Base-by-base conservation (phyloP, 1,284 basidiomycete species). In the Boletellus dicymbophilus region DNA sequence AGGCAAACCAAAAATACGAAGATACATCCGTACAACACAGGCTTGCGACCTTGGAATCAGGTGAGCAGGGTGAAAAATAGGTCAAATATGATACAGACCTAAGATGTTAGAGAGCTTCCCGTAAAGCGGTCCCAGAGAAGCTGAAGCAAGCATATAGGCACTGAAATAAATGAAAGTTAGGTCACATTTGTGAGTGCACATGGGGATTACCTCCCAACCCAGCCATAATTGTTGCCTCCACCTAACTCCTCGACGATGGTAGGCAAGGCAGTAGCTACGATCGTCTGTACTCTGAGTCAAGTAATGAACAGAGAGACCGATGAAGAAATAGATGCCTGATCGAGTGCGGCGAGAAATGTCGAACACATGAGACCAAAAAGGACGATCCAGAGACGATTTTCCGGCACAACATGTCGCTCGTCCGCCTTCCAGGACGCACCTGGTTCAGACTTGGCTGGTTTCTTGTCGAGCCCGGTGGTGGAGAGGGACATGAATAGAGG, bases 331-430 rank as follows among this genome's bases (percentile, higher is more conserved):
- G 59, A 46, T 50, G 79, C 81, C 68, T 84, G 81, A 59, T 84
- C 81, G 42, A 82, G 70, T 11, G 81, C 79, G 16, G 79, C 80
- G 30, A 88, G 66, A 58, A 87, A 85, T 9, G 77, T 69, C 23
- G 69, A 69, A 31, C 74, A 68, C 74, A 82, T 81, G 31, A 85
- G 64, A n/a, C 79, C 81, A 34, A 70, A 59, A 49, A 82, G 80
- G 6, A 85, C 81, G 12, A 85, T 65, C 15, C 68, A 55, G 22
- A 86, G 64, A 15, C 74, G 72, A 62, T 82, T 83, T 51, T 81
- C 72, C 5, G 82, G 82, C 2, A 83, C 58, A 11, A 75, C 62
- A 44, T 84, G 80, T 7, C 72, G 68, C 52, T 84, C 82, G 12
- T 72, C 60, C 13, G 58, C 66, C 55, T 78, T 80, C 81, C 81